phyloP scores from a whole-genome alignment of 2,329 filamentous ascomycete genomes.

The Leptographium lundbergii region DNA sequence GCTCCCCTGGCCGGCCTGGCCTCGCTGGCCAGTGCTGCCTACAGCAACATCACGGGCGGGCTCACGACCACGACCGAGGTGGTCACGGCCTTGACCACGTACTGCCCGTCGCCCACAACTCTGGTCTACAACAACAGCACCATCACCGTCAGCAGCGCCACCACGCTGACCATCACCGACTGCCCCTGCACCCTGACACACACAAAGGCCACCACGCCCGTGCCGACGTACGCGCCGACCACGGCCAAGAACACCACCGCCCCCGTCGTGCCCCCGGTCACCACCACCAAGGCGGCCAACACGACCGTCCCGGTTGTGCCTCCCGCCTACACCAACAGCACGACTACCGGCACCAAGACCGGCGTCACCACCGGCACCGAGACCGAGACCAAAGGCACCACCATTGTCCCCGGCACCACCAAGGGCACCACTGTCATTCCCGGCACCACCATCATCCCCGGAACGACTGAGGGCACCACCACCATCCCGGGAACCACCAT shows the following conservation, averaged over 20 bases:
- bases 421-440: no score
- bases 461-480: no score
- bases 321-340: not conserved
- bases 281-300: not conserved
- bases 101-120: constrained; percentile 58
- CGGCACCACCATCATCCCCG: no score
- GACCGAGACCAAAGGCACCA: not conserved
- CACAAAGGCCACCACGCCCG: not conserved
- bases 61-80: constrained; percentile 18
- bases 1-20: constrained; percentile 9
- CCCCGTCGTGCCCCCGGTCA: not conserved
- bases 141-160: constrained; percentile 31
- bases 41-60: not conserved
- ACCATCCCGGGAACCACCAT: no score
- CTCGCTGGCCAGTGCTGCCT: constrained; percentile 1
- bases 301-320: not conserved
- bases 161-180: constrained; percentile 13
- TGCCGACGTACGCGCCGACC: not conserved
- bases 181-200: constrained; percentile 13
- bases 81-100: constrained; percentile 54
- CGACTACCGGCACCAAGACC: not conserved
- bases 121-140: constrained; percentile 55
- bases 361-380: not conserved
- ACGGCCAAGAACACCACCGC: not conserved
- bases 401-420: no score